Percentiles rank a stretch among this genome's conserved stretches.
phyloP scores from a whole-genome alignment of 768 basidiomycete species.

The Amanita phalloides region DNA sequence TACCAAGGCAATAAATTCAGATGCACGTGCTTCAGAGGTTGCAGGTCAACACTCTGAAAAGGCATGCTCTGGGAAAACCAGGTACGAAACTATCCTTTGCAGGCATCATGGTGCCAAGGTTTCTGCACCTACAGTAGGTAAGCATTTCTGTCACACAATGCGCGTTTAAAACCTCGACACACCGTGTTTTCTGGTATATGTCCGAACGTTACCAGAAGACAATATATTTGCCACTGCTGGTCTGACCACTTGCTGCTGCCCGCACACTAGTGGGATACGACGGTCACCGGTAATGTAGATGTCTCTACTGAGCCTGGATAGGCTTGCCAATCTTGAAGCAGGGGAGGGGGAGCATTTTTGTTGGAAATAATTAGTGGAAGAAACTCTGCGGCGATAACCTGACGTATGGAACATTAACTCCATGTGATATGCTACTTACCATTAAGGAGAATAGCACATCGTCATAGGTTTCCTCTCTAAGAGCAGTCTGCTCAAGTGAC shows the following conservation, averaged over 20 bases:
- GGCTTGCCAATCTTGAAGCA: conserved; percentile 13
- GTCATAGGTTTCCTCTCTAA: conserved; percentile 60
- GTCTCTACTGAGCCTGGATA: conserved; percentile 21
- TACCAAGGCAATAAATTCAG: conserved; percentile 28
- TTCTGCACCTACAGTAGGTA: conserved; percentile 31
- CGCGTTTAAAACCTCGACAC: conserved; percentile 11
- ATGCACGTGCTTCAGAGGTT: conserved; percentile 20
- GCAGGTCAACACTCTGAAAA: conserved; percentile 16
- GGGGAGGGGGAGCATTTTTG: conserved; percentile 31
- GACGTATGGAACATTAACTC: conserved; percentile 23
- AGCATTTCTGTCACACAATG: neutral
- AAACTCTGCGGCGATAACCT: conserved; percentile 35
- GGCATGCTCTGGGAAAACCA: conserved; percentile 39
- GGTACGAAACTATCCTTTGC: conserved; percentile 35
- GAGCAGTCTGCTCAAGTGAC: conserved; percentile 43
- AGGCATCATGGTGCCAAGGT: conserved; percentile 42
- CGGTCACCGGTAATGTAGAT: conserved; percentile 26
- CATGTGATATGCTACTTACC: neutral
- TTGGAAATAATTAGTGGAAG: conserved; percentile 32
- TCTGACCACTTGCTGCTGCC: conserved; percentile 4
- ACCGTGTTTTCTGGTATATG: conserved; percentile 43
- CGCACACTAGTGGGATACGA: conserved; percentile 14
- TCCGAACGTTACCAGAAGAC: conserved; percentile 44
- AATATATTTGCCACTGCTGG: conserved; percentile 40
- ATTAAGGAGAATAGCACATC: conserved; percentile 32